These are phyloP conservation scores for Posidonia oceanica DNA, from an alignment of 116 monocot species.

Conservation along the genomic window DNA sequence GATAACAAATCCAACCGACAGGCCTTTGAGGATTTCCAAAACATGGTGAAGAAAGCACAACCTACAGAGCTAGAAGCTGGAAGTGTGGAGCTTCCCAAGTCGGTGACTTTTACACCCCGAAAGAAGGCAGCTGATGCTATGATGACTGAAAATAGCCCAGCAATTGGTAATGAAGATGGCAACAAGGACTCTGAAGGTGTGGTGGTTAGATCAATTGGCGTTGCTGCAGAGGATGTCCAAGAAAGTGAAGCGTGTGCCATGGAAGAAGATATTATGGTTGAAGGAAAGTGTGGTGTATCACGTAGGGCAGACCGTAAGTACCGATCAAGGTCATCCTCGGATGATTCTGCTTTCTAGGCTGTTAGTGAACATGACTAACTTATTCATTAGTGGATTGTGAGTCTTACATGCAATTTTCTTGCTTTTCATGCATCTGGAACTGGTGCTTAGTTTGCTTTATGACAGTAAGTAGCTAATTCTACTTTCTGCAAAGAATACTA, in stretches of 20 bases:
- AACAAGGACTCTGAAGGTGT: not conserved
- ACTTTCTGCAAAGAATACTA: no score
- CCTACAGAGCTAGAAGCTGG: constrained; percentile 21
- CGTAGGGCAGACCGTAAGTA: constrained; percentile 23
- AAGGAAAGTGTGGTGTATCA: not conserved
- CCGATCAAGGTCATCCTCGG: constrained; percentile 11
- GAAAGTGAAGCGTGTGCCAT: constrained; percentile 28
- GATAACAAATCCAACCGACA: constrained; percentile 39
- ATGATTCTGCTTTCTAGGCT: constrained; percentile 4
- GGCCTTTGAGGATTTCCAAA: constrained; percentile 66
- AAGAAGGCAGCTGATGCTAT: constrained; percentile 41
- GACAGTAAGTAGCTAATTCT: no score
- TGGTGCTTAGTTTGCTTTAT: no score
- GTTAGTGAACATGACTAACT: no score
- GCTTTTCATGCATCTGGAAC: no score
- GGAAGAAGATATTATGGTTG: constrained; percentile 18
- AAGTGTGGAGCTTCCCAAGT: constrained; percentile 42
- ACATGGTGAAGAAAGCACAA: constrained; percentile 27
- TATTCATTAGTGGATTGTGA: no score
- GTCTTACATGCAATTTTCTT: no score
- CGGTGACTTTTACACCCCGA: constrained; percentile 56
- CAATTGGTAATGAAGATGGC: not conserved
- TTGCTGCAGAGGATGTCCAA: constrained; percentile 29
- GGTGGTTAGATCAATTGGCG: constrained; percentile 6
- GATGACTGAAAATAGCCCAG: constrained; percentile 19